Evolutionary conservation across 257 asterid genomes (phyloP).

Genomic region (Cinchona pubescens): DNA sequence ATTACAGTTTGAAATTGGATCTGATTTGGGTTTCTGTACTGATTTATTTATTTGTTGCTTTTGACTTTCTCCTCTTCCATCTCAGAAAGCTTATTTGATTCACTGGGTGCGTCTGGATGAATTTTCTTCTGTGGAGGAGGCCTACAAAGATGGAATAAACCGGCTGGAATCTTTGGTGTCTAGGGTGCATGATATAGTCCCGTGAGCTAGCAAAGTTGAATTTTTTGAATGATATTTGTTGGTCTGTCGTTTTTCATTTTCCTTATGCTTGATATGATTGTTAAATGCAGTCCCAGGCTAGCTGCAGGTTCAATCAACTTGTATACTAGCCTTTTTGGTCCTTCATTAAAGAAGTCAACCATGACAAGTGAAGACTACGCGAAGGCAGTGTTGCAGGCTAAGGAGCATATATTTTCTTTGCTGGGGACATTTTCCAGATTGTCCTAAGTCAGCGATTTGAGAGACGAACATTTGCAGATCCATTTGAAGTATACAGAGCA

Average conservation of each 20-base stretch:
- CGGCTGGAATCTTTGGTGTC: slow-evolving; percentile 71
- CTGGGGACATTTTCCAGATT: slow-evolving; percentile 98
- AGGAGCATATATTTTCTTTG: slow-evolving; percentile 88
- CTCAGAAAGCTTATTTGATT: slow-evolving; percentile 84
- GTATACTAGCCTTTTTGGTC: slow-evolving; percentile 66
- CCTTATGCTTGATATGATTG: slow-evolving; percentile 22
- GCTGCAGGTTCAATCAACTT: slow-evolving; percentile 77
- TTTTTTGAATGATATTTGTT: background rate
- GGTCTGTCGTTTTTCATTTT: slow-evolving; percentile 16
- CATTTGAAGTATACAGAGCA: slow-evolving; percentile 97
- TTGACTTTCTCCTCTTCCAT: slow-evolving; percentile 17
- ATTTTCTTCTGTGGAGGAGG: slow-evolving; percentile 70
- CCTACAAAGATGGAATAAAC: slow-evolving; percentile 69
- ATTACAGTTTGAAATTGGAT: background rate
- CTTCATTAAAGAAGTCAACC: slow-evolving; percentile 61
- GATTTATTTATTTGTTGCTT: background rate
- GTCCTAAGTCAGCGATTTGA: slow-evolving; percentile 98
- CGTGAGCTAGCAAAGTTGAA: slow-evolving; percentile 42
- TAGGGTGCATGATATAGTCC: slow-evolving; percentile 74
- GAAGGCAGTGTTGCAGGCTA: slow-evolving; percentile 73
- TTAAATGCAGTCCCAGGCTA: slow-evolving; percentile 66
- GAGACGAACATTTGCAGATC: slow-evolving; percentile 90
- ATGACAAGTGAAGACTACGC: slow-evolving; percentile 72
- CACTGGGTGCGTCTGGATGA: slow-evolving; percentile 96
- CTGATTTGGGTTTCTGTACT: background rate